These are phyloP conservation scores for Shiraia bambusicola DNA, from an alignment of 2,329 filamentous ascomycete species.

Conservation along the genomic window DNA sequence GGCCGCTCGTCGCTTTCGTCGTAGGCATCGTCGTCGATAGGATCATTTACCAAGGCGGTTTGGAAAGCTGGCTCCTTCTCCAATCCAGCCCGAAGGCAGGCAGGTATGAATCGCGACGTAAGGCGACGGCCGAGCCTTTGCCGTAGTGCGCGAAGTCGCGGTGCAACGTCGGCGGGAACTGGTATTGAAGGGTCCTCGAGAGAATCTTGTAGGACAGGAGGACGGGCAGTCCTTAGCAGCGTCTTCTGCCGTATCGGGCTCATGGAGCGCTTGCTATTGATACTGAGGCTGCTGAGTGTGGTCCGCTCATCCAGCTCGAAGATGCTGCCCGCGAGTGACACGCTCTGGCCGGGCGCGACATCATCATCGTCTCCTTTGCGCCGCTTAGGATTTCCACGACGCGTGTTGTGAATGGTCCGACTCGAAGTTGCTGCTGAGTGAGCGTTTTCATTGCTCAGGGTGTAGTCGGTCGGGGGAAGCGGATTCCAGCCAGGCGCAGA, in stretches of 20 bases:
- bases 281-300: conserved; percentile 6
- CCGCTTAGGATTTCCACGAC: conserved; percentile 7
- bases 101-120: conserved; percentile 6
- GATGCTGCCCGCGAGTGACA: conserved; percentile 6
- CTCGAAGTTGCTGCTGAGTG: conserved; percentile 4
- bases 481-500: conserved; percentile 2
- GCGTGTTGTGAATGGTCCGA: conserved; percentile 5
- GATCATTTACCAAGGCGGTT: conserved; percentile 3
- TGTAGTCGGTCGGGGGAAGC: conserved; percentile 1
- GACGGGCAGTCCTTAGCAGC: conserved; percentile 7
- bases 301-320: conserved; percentile 8
- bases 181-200: conserved; percentile 5
- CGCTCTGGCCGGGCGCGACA: conserved; percentile 6
- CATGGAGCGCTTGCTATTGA: conserved; percentile 5
- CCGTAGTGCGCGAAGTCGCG: conserved; percentile 4
- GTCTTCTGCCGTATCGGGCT: conserved; percentile 8
- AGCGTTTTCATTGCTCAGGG: conserved; percentile 7
- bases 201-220: conserved; percentile 4
- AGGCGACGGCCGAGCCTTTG: conserved; percentile 4
- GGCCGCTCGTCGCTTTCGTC: conserved; percentile 3
- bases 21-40: conserved; percentile 11
- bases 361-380: conserved; percentile 10
- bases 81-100: neutral
- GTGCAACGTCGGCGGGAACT: conserved; percentile 2
- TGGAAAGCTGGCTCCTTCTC: conserved; percentile 6